phyloP scores from a whole-genome alignment of 257 asterid species.

The Paraleonurus japonicus region DNA sequence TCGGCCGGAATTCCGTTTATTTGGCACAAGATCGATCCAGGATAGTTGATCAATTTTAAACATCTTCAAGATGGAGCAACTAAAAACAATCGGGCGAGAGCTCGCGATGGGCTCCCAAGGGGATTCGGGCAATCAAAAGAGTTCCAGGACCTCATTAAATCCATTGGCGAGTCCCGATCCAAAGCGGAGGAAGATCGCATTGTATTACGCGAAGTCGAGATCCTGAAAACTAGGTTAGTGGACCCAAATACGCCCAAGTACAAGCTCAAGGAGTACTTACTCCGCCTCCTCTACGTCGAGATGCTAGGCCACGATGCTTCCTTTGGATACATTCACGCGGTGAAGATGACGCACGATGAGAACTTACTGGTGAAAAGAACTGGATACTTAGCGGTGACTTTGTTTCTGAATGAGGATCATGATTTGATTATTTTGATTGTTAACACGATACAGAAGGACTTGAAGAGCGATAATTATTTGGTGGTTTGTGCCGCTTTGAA shows the following conservation, averaged over 20 bases:
- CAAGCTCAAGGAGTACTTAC: constrained; percentile 84
- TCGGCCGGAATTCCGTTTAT: constrained; percentile 10
- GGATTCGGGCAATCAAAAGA: constrained; percentile 92
- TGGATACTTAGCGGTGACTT: constrained; percentile 89
- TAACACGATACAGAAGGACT: constrained; percentile 96
- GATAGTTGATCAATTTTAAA: not conserved
- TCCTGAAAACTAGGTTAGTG: constrained; percentile 61
- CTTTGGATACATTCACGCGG: constrained; percentile 94
- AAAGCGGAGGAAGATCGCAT: constrained; percentile 97
- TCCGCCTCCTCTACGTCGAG: constrained; percentile 83
- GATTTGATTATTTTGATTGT: constrained; percentile 92
- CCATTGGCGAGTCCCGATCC: constrained; percentile 96
- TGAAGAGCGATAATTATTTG: constrained; percentile 84
- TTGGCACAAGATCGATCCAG: constrained; percentile 25
- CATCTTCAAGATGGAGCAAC: constrained; percentile 72
- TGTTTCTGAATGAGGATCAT: constrained; percentile 89
- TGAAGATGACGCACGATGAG: constrained; percentile 96
- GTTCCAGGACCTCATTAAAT: constrained; percentile 86
- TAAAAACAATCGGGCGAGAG: constrained; percentile 92
- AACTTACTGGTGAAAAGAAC: constrained; percentile 68
- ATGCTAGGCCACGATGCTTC: constrained; percentile 98
- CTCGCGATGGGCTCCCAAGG: constrained; percentile 98
- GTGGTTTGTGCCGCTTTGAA: constrained; percentile 86
- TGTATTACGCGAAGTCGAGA: constrained; percentile 83
- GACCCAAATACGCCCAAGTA: constrained; percentile 81